Evolutionary conservation across 1,284 basidiomycete species (phyloP), one percentile per base, ranked within the genome.

Genomic region (Ustilago bromivora): DNA sequence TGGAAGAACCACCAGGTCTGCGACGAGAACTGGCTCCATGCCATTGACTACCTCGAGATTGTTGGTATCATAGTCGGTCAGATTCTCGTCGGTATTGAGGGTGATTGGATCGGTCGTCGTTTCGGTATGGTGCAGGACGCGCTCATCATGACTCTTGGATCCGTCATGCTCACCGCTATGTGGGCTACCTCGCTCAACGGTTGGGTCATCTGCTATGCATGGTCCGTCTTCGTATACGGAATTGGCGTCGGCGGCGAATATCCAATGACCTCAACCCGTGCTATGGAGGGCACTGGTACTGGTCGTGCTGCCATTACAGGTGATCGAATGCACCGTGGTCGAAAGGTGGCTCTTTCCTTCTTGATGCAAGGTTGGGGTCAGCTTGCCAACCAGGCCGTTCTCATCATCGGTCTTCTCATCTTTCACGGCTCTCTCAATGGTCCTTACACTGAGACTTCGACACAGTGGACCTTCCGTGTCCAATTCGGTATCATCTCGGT

Each of bases 171-270:
- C 54, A 89, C 88, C 23, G 88, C 88, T 17, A 88, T 88, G 74
- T 90, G 89, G 89, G 89, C 88, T 32, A 87, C 83, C 5, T 73
- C 83, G 23, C 85, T 89, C 61, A 87, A 89, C 70, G 89, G 88
- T n/a, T 90, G 89, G 89, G 87, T 90, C 67, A 89, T 89, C 83
- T 88, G 87, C 77, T 89, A 89, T 81, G 88, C 87, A 19, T 82
- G 78, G 72, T 84, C 85, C 7, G 85, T 89, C 57, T 89, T 89
- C 81, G 81, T 89, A 76, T 89, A 89, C 83, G 88, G 88, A 51
- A 73, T 85, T 31, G 82, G 82, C 54, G 88, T 88, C 43, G 88
- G 88, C 57, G 88, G 88, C 61, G 88, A 89, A 80, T 89, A 90
- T 82, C 89, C 89, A 8, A 89, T 90, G 88, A 89, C 89, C 0